Percentiles rank a stretch among this genome's conserved stretches.
These are phyloP conservation scores for Mycena rebaudengoi DNA, from an alignment of 768 basidiomycete genomes.

Conservation along the genomic window DNA sequence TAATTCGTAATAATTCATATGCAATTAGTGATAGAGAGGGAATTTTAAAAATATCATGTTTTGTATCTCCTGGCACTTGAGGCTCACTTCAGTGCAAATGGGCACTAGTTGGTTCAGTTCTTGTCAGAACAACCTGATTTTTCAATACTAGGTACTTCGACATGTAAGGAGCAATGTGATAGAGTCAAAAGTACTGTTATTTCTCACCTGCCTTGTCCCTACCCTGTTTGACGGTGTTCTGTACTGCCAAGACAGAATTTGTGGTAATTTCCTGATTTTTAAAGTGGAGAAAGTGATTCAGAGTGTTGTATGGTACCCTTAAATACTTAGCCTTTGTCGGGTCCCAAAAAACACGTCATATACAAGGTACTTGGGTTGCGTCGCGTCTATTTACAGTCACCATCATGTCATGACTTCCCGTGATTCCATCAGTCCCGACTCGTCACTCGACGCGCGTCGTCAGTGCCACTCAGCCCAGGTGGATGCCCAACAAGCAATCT, in stretches of 20 bases:
- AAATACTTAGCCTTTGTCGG: background rate
- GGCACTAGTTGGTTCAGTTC: background rate
- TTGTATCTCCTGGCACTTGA: background rate
- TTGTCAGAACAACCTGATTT: background rate
- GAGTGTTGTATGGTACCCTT: background rate
- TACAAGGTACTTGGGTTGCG: background rate
- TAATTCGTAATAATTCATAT: too few relatives aligned
- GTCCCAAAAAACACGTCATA: background rate
- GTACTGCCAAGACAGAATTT: background rate
- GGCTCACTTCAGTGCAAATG: background rate
- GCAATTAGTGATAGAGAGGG: background rate
- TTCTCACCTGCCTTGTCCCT: too few relatives aligned
- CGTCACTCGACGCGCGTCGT: background rate
- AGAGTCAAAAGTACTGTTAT: too few relatives aligned
- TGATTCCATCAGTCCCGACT: background rate
- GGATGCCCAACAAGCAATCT: background rate
- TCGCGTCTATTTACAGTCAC: too few relatives aligned
- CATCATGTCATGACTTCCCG: background rate
- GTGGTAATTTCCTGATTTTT: background rate
- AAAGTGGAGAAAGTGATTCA: background rate
- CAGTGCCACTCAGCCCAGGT: background rate
- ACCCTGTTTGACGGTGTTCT: too few relatives aligned
- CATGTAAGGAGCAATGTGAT: too few relatives aligned
- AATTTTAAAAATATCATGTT: background rate
- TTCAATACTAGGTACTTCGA: background rate